Evolutionary conservation across 306 rosid species (phyloP).

Genomic region (Castanopsis chinensis): DNA sequence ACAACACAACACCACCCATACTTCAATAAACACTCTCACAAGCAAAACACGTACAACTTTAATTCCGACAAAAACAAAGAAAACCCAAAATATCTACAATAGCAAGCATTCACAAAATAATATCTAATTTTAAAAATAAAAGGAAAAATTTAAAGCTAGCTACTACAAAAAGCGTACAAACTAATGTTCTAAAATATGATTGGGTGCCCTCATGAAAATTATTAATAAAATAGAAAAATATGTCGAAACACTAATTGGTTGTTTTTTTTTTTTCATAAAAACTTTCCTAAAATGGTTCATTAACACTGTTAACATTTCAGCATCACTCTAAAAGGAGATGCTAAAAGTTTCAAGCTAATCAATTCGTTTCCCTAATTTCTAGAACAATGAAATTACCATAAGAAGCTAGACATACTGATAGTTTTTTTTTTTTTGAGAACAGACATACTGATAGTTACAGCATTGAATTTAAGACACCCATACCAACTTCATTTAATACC

Average conservation of each 20-base stretch:
- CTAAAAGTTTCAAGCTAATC: no score
- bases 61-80: conserved; percentile 2
- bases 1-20: not conserved
- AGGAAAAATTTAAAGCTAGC: not conserved
- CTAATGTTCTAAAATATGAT: no score
- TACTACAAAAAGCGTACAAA: no score
- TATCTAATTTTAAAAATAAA: not conserved
- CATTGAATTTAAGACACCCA: conserved; percentile 1
- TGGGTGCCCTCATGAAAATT: fast-evolving
- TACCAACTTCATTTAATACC: not conserved
- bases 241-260: no score
- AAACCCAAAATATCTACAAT: not conserved
- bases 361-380: no score
- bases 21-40: not conserved
- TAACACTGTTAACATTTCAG: no score
- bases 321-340: no score
- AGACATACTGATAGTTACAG: not conserved
- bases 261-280: no score
- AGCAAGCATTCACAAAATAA: not conserved
- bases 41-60: not conserved
- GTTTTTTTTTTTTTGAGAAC: no score
- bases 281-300: no score
- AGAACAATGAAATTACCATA: not conserved
- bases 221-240: no score
- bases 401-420: not conserved